phyloP scores from a whole-genome alignment of 2,329 filamentous ascomycete genomes.

The Microcyclosporella mali region DNA sequence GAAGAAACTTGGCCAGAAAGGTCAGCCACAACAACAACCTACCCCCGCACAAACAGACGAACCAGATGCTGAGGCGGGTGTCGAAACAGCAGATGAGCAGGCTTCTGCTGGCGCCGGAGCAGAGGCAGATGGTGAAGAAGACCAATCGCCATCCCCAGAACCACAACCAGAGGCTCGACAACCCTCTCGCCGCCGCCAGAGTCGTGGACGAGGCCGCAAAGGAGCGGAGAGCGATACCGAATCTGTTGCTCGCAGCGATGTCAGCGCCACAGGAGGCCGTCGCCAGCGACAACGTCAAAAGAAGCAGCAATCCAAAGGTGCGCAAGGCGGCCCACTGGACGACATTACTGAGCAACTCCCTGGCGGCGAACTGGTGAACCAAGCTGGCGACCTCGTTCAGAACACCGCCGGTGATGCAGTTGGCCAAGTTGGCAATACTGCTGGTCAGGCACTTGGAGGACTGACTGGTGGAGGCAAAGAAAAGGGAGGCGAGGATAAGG shows the following conservation, averaged over 20 bases:
- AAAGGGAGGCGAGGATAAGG: slow-evolving; percentile 33
- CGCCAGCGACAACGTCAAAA: slow-evolving; percentile 50
- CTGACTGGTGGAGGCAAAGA: slow-evolving; percentile 37
- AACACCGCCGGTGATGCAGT: slow-evolving; percentile 46
- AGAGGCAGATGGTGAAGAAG: slow-evolving; percentile 35
- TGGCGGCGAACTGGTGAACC: slow-evolving; percentile 47
- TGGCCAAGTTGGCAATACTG: slow-evolving; percentile 40
- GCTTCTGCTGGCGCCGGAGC: slow-evolving; percentile 35
- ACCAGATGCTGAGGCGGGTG: slow-evolving; percentile 38
- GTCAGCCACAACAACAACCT: slow-evolving; percentile 42
- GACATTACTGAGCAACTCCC: slow-evolving; percentile 50
- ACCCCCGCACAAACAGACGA: slow-evolving; percentile 42
- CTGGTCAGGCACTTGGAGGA: slow-evolving; percentile 43
- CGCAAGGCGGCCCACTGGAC: slow-evolving; percentile 46
- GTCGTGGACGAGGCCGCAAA: slow-evolving; percentile 45
- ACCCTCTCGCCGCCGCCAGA: slow-evolving; percentile 44
- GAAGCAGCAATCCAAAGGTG: slow-evolving; percentile 39
- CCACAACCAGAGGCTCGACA: slow-evolving; percentile 36
- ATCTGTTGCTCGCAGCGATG: slow-evolving; percentile 49
- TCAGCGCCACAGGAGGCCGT: slow-evolving; percentile 49
- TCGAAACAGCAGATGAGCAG: slow-evolving; percentile 18
- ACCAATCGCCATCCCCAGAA: slow-evolving; percentile 37
- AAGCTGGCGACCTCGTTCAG: slow-evolving; percentile 52
- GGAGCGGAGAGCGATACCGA: slow-evolving; percentile 48
- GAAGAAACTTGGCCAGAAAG: slow-evolving; percentile 45